phyloP scores from a whole-genome alignment of 2,329 filamentous ascomycete genomes.

The Monilinia laxa region DNA sequence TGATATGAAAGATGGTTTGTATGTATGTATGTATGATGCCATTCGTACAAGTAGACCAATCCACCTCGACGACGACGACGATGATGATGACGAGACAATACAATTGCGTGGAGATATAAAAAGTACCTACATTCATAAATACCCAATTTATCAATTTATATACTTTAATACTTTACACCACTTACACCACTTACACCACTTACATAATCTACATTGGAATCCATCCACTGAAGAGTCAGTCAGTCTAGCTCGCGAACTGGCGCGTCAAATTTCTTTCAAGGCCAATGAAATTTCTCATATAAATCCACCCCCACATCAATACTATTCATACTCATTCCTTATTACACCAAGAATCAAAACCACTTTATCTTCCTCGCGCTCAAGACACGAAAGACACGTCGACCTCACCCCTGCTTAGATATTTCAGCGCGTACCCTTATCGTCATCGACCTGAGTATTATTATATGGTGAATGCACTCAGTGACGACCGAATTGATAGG shows the following conservation, averaged over 20 bases:
- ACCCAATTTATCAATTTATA: too few relatives aligned
- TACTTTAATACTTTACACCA: too few relatives aligned
- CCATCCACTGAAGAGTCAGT: too few relatives aligned
- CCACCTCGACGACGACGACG: too few relatives aligned
- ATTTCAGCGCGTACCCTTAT: constrained; percentile 30
- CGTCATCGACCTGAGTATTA: constrained; percentile 23
- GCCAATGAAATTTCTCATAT: constrained; percentile 11
- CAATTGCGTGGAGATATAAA: too few relatives aligned
- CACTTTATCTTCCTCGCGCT: constrained; percentile 33
- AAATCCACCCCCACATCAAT: constrained; percentile 15
- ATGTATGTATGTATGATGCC: too few relatives aligned
- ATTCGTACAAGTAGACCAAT: too few relatives aligned
- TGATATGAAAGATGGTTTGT: too few relatives aligned
- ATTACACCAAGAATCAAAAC: constrained; percentile 24
- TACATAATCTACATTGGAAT: too few relatives aligned
- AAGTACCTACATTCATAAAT: too few relatives aligned
- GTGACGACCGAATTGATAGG: constrained; percentile 10
- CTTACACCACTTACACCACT: background rate
- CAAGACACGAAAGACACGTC: constrained; percentile 33
- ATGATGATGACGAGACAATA: too few relatives aligned
- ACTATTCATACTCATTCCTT: constrained; percentile 6
- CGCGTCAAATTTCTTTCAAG: constrained; percentile 12
- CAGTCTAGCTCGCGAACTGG: background rate
- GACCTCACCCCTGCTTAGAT: constrained; percentile 22
- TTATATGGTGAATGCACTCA: constrained; percentile 8